A percentile compares a stretch with the other conserved stretches of the same genome.
Conservation (phyloP, 2,329 filamentous ascomycete genomes). For the Colletotrichum navitas region DNA sequence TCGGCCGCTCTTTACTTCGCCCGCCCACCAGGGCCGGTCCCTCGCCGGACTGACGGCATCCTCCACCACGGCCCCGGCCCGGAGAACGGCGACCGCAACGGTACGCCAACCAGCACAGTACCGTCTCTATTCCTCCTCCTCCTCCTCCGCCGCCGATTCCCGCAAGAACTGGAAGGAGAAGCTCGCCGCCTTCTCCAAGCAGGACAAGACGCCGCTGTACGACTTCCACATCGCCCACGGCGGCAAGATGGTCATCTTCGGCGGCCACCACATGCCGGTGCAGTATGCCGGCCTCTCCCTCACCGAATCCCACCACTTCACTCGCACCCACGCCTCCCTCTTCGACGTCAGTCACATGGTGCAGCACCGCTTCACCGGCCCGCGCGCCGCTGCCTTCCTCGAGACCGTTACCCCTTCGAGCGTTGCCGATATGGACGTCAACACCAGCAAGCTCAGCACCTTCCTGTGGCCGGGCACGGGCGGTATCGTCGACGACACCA, state of each 20-base stretch:
- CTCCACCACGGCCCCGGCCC: slow-evolving; percentile 25
- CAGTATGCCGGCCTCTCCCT: slow-evolving; percentile 85
- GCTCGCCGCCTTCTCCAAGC: slow-evolving; percentile 48
- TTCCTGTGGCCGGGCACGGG: slow-evolving; percentile 84
- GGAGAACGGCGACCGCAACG: slow-evolving; percentile 15
- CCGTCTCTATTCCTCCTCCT: slow-evolving; percentile 35
- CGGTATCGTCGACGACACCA: slow-evolving; percentile 94
- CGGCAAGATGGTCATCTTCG: slow-evolving; percentile 97
- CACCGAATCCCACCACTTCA: slow-evolving; percentile 89
- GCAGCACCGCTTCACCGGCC: slow-evolving; percentile 86
- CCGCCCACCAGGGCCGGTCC: slow-evolving; percentile 29
- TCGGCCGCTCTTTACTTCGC: slow-evolving; percentile 24
- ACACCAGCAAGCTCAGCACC: slow-evolving; percentile 85
- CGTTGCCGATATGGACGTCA: slow-evolving; percentile 71
- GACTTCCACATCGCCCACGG: slow-evolving; percentile 82
- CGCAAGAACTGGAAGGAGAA: slow-evolving; percentile 41
- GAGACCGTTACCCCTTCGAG: slow-evolving; percentile 86
- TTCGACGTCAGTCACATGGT: slow-evolving; percentile 99
- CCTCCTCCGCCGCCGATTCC: slow-evolving; percentile 14
- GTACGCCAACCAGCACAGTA: neutral
- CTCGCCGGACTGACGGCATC: slow-evolving; percentile 22
- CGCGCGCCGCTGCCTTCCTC: slow-evolving; percentile 84
- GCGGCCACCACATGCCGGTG: slow-evolving; percentile 92
- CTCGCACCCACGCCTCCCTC: slow-evolving; percentile 85
- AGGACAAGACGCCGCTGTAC: slow-evolving; percentile 79